phyloP scores from a whole-genome alignment of 176 grass and related monocot species.

The Ensete ventricosum region DNA sequence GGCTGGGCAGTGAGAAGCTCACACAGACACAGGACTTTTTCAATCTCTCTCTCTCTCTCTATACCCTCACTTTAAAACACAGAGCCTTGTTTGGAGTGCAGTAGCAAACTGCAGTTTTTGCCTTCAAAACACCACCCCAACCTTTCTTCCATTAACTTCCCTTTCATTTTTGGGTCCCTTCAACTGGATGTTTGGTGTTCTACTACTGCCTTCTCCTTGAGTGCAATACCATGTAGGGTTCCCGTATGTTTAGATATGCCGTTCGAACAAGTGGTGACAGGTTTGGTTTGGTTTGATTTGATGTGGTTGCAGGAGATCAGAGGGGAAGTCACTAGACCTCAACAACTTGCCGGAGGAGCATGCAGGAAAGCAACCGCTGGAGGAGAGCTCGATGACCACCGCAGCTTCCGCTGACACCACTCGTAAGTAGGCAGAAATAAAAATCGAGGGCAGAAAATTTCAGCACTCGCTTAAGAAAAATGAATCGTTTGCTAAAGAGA shows the following conservation, averaged over 20 bases:
- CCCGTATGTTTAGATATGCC: background rate
- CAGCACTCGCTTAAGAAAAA: background rate
- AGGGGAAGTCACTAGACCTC: slow-evolving; percentile 71
- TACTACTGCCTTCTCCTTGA: slow-evolving; percentile 29
- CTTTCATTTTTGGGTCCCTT: slow-evolving; percentile 2
- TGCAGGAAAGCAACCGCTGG: slow-evolving; percentile 49
- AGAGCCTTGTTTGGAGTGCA: slow-evolving; percentile 33
- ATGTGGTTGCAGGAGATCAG: slow-evolving; percentile 55
- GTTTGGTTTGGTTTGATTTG: background rate
- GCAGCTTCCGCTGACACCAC: slow-evolving; percentile 50
- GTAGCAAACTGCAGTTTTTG: slow-evolving; percentile 68
- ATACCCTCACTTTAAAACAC: slow-evolving; percentile 54
- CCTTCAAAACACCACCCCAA: slow-evolving; percentile 20
- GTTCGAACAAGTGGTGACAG: background rate
- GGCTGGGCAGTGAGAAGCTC: slow-evolving; percentile 71
- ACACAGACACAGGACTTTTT: slow-evolving; percentile 40
- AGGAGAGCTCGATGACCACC: slow-evolving; percentile 86
- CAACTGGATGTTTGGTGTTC: slow-evolving; percentile 35
- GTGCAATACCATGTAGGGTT: slow-evolving; percentile 22
- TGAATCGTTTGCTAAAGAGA: background rate
- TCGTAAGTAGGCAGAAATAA: slow-evolving; percentile 10
- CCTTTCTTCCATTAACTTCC: slow-evolving; percentile 16
- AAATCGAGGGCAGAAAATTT: background rate
- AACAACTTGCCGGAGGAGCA: slow-evolving; percentile 96
- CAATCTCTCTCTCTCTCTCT: slow-evolving; percentile 28